Evolutionary conservation across 805 yeast genomes (phyloP).

Genomic region (Ogataea glucozyma): DNA sequence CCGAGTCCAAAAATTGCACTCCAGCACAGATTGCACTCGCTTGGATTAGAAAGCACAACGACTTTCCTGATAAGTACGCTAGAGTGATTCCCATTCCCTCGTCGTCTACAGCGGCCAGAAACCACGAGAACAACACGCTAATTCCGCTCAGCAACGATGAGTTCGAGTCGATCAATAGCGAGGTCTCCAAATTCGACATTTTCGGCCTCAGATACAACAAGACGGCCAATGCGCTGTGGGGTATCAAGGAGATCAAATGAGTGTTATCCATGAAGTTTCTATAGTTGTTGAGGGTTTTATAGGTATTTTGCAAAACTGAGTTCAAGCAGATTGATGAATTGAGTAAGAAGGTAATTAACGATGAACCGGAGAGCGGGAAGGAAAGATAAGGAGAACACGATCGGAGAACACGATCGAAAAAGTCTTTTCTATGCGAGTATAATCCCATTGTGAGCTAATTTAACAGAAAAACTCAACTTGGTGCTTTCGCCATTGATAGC

Average conservation of each 20-base stretch:
- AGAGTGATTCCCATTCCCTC: constrained; percentile 80
- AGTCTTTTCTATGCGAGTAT: no score
- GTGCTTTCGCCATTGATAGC: no score
- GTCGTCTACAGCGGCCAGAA: constrained; percentile 59
- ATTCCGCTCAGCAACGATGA: constrained; percentile 56
- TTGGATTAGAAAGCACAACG: constrained; percentile 54
- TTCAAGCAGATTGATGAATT: background rate
- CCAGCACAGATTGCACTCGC: constrained; percentile 72
- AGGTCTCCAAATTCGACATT: constrained; percentile 45
- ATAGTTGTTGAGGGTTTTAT: background rate
- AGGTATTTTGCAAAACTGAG: no score
- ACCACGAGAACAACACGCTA: constrained; percentile 57
- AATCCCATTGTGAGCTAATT: no score
- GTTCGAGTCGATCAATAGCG: constrained; percentile 50
- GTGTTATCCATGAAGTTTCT: background rate
- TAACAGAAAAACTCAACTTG: no score
- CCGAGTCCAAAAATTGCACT: constrained; percentile 47
- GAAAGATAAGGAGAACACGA: no score
- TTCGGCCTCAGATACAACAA: constrained; percentile 44
- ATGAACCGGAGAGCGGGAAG: no score
- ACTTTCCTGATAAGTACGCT: constrained; percentile 41
- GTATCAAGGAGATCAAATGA: background rate
- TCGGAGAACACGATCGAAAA: no score
- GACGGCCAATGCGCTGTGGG: constrained; percentile 4
- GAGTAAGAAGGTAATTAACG: background rate